Evolutionary conservation across 139 green algal species (phyloP).

Genomic region (Bryopsis sp.): DNA sequence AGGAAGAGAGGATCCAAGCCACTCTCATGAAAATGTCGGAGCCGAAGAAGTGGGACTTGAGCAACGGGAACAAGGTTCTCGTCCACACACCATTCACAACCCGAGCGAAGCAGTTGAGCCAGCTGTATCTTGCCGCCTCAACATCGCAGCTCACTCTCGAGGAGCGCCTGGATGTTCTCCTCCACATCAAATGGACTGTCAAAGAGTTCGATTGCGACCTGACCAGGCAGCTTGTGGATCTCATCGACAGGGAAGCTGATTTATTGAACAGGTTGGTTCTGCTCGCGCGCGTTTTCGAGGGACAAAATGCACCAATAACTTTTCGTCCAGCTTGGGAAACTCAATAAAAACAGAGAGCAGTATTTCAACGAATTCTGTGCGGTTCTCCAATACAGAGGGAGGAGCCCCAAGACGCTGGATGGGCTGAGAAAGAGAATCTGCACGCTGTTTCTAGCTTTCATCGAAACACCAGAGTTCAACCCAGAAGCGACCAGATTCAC

Average conservation of each 20-base stretch:
- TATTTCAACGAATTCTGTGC: too few relatives aligned
- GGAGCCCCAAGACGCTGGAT: slow-evolving; percentile 45
- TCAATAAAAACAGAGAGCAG: too few relatives aligned
- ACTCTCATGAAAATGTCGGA: slow-evolving; percentile 23
- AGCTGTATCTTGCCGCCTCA: not conserved
- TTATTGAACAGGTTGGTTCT: slow-evolving; percentile 62
- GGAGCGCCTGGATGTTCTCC: slow-evolving; percentile 75
- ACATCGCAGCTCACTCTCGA: slow-evolving; percentile 49
- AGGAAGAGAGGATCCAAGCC: slow-evolving; percentile 18
- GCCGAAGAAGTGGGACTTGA: slow-evolving; percentile 8
- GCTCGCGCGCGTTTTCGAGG: too few relatives aligned
- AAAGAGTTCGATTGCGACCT: slow-evolving; percentile 76
- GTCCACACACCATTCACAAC: slow-evolving; percentile 13
- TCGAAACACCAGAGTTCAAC: slow-evolving; percentile 73
- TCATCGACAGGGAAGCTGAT: slow-evolving; percentile 80
- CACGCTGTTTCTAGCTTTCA: slow-evolving; percentile 63
- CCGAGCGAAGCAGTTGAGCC: not conserved
- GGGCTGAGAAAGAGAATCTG: slow-evolving; percentile 64
- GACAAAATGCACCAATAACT: too few relatives aligned
- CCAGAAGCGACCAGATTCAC: slow-evolving; percentile 26
- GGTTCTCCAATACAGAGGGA: slow-evolving; percentile 52
- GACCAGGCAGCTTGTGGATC: slow-evolving; percentile 62
- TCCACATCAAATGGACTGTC: slow-evolving; percentile 79
- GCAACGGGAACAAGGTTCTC: not conserved
- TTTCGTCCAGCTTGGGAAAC: too few relatives aligned